Percentiles rank a stretch among this genome's conserved stretches.
These are phyloP conservation scores for Chrysopogon serrulatus DNA, from an alignment of 176 grass and related monocot genomes.

Conservation along the genomic window DNA sequence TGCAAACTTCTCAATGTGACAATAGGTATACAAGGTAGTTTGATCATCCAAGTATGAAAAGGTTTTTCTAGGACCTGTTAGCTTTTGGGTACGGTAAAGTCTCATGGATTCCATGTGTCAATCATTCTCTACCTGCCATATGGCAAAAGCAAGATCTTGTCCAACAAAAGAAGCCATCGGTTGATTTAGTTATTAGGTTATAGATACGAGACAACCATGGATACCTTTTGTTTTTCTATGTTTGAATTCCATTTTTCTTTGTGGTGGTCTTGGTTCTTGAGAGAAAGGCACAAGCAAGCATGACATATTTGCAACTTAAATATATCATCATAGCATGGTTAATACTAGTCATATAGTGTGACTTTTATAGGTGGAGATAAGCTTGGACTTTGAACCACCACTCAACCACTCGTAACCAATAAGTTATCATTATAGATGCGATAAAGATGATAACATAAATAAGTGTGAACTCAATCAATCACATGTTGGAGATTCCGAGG, in stretches of 20 bases:
- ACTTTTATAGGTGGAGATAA: background rate
- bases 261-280: background rate
- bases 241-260: constrained; percentile 2
- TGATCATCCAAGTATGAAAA: background rate
- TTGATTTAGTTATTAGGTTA: background rate
- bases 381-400: background rate
- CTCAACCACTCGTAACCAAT: background rate
- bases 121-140: background rate
- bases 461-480: background rate
- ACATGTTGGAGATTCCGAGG: background rate
- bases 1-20: background rate
- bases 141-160: constrained; percentile 11
- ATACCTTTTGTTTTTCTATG: constrained; percentile 2
- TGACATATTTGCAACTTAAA: background rate
- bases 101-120: constrained; percentile 43
- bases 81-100: background rate
- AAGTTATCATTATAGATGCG: background rate
- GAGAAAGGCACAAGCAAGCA: background rate
- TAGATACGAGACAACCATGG: background rate
- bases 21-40: background rate
- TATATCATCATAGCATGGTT: background rate
- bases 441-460: constrained; percentile 27
- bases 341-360: background rate
- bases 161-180: background rate
- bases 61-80: background rate